Evolutionary conservation across 2,329 filamentous ascomycete species (phyloP).

Genomic region (Fusarium albidum): DNA sequence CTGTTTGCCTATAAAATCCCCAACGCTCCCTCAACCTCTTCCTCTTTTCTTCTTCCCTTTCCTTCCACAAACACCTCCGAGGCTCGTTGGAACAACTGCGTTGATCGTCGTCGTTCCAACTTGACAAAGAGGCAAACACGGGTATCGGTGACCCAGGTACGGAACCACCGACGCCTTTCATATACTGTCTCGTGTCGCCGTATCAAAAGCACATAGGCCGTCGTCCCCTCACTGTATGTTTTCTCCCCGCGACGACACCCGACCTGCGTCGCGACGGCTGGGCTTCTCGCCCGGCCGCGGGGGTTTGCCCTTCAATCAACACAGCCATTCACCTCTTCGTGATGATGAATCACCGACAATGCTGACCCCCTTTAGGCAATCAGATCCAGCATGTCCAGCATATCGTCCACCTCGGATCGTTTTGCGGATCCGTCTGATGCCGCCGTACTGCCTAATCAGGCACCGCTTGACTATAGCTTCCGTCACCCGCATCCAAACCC

Average conservation of each 20-base stretch:
- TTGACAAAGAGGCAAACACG: conserved; percentile 1
- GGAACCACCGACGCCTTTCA: conserved; percentile 18
- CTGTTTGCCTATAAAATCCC: not conserved
- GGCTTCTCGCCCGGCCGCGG: not conserved
- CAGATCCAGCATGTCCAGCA: conserved; percentile 16
- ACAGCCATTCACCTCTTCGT: not conserved
- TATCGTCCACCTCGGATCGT: conserved; percentile 3
- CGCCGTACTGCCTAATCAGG: conserved; percentile 3
- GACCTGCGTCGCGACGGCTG: not conserved
- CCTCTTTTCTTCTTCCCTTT: not conserved
- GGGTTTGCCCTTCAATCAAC: not conserved
- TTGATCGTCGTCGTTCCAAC: conserved; percentile 1
- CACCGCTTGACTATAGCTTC: not conserved
- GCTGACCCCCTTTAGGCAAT: not conserved
- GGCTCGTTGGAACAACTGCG: not conserved
- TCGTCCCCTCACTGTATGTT: conserved; percentile 19
- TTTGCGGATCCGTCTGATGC: not conserved
- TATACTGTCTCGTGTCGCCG: conserved; percentile 1
- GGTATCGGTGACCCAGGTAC: not conserved
- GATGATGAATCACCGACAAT: conserved; percentile 9
- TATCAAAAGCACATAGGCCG: conserved; percentile 3
- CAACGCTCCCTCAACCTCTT: not conserved
- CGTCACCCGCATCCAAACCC: conserved; percentile 12
- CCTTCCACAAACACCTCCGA: not conserved
- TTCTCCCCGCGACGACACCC: not conserved